Conservation (phyloP, 495 filamentous ascomycete genomes). For the Lophiotrema nucula region DNA sequence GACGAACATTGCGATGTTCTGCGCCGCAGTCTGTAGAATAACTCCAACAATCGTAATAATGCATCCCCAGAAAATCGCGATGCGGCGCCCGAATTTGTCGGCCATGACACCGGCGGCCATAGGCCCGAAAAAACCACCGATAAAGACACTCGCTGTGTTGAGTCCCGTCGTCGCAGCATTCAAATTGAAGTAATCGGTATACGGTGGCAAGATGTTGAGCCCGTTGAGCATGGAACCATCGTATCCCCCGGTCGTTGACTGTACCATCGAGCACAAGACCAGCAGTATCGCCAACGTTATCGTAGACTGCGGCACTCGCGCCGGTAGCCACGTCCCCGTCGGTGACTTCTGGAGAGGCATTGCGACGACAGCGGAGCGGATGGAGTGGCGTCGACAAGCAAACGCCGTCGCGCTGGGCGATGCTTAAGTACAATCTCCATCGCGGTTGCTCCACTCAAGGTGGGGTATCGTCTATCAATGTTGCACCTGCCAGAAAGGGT, state of each 20-base stretch:
- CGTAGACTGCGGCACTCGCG: conserved; percentile 51
- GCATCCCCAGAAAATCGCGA: conserved; percentile 25
- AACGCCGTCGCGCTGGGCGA: too few relatives aligned
- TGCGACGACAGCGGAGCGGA: too few relatives aligned
- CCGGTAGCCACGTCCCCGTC: conserved; percentile 54
- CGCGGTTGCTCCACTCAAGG: too few relatives aligned
- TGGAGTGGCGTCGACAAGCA: too few relatives aligned
- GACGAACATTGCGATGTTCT: conserved; percentile 17
- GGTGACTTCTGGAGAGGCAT: too few relatives aligned
- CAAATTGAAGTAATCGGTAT: conserved; percentile 52
- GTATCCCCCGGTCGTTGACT: conserved; percentile 49
- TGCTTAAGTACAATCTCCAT: too few relatives aligned
- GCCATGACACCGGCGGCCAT: conserved; percentile 41
- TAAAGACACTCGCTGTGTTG: conserved; percentile 50
- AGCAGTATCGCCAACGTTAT: conserved; percentile 45
- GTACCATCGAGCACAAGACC: conserved; percentile 49
- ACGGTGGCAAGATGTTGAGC: conserved; percentile 51
- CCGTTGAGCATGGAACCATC: conserved; percentile 51
- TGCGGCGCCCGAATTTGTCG: conserved; percentile 48
- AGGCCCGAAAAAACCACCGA: conserved; percentile 46
- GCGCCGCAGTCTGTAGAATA: conserved; percentile 36
- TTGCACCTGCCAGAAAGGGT: too few relatives aligned
- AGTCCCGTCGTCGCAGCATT: conserved; percentile 46
- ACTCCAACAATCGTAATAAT: conserved; percentile 47
- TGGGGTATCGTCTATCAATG: too few relatives aligned